Percentiles rank a stretch among this genome's conserved stretches.
These are phyloP conservation scores for Fusarium duplospermum DNA, from an alignment of 2,329 filamentous ascomycete genomes.

Conservation along the genomic window DNA sequence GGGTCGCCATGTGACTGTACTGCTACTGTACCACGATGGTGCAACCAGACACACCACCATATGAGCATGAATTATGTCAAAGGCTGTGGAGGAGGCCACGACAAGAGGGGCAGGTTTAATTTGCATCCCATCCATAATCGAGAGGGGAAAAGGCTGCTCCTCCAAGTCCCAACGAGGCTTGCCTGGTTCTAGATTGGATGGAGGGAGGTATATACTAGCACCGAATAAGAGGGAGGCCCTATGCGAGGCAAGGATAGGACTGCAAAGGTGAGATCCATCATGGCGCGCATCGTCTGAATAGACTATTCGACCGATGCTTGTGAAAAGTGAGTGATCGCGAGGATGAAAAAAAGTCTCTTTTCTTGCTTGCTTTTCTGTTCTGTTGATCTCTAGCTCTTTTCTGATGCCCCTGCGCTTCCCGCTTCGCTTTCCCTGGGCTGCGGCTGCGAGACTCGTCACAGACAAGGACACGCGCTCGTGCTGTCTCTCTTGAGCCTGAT, in stretches of 20 bases:
- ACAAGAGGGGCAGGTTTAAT: conserved; percentile 36
- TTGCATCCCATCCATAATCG: conserved; percentile 23
- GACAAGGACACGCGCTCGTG: conserved; percentile 5
- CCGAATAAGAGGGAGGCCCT: conserved; percentile 5
- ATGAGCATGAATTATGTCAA: conserved; percentile 17
- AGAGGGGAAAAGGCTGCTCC: conserved; percentile 21
- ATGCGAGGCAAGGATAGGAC: background rate
- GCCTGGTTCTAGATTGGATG: conserved; percentile 13
- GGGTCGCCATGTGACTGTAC: background rate
- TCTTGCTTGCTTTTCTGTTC: conserved; percentile 4
- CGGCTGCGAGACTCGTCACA: conserved; percentile 24
- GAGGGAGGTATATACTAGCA: conserved; percentile 26
- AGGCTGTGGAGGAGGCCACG: conserved; percentile 13
- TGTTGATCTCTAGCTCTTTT: conserved; percentile 7
- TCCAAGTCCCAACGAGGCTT: conserved; percentile 15
- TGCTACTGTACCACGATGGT: conserved; percentile 11
- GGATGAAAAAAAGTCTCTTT: background rate
- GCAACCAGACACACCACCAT: conserved; percentile 5
- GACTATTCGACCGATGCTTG: background rate
- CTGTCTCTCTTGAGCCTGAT: conserved; percentile 15
- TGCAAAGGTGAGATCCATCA: conserved; percentile 1
- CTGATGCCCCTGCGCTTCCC: conserved; percentile 7
- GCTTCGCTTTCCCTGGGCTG: background rate
- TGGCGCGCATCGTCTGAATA: conserved; percentile 15
- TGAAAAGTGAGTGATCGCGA: conserved; percentile 29